Evolutionary conservation across 2,329 filamentous ascomycete species (phyloP).

Genomic region (Aspergillus brunneoviolaceus): DNA sequence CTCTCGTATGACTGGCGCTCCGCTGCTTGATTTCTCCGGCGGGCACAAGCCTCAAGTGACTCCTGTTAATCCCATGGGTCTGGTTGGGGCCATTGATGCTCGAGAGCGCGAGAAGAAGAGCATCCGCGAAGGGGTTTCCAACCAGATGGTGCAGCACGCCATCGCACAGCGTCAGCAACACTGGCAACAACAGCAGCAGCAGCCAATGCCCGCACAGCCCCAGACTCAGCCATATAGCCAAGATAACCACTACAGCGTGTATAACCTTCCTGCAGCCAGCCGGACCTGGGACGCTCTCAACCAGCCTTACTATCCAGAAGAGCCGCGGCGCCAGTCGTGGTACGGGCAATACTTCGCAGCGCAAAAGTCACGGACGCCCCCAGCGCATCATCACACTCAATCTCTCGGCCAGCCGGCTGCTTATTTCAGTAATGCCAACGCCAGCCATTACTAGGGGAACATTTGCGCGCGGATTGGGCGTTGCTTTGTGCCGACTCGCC

Average conservation of each 20-base stretch:
- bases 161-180: constrained; percentile 67
- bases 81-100: constrained; percentile 76
- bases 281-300: constrained; percentile 40
- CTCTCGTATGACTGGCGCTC: constrained; percentile 75
- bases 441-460: constrained; percentile 21
- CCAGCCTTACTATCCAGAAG: constrained; percentile 30
- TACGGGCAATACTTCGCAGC: constrained; percentile 29
- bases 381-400: constrained; percentile 30
- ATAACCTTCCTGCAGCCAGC: constrained; percentile 37
- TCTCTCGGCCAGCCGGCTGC: constrained; percentile 27
- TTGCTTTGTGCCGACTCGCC: neutral
- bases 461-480: neutral
- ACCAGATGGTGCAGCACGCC: constrained; percentile 70
- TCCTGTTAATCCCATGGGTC: constrained; percentile 54
- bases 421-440: constrained; percentile 25
- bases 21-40: constrained; percentile 66
- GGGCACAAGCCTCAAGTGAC: constrained; percentile 54
- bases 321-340: constrained; percentile 36
- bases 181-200: constrained; percentile 43
- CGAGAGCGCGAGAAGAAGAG: constrained; percentile 75
- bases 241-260: constrained; percentile 25
- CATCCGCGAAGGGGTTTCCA: constrained; percentile 67
- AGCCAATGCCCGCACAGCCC: constrained; percentile 34
- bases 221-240: constrained; percentile 15
- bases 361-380: constrained; percentile 23